Base-by-base conservation (phyloP, 345 rosid species). In the Gossypioides kirkii region DNA sequence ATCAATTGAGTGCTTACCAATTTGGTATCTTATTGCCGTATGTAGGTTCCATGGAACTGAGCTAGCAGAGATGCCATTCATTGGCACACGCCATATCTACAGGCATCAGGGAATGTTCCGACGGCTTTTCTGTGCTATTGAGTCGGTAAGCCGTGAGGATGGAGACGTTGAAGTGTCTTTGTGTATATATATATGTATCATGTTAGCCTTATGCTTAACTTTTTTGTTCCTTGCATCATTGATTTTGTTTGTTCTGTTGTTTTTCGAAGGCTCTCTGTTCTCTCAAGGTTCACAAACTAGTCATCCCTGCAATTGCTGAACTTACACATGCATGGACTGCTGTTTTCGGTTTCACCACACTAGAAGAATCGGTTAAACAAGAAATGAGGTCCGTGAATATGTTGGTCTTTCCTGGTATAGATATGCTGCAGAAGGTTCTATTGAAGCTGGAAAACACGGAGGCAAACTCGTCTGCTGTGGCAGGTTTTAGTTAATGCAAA, bases 91-190 rank as follows among this genome's bases (percentile, higher is more conserved):
- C 10, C 89, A 88, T 77, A 76, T 82, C 55, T 93, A 91, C 77
- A 85, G 97, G 84, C 90, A 86, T 60, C 96, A 91, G 82, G 94
- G 97, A 74, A 91, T 93, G 97, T 93, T 97, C 68, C 92, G 92
- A 32, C 88, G 89, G 71, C 97, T 93, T 76, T 88, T 89, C 66
- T 55, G 71, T 64, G 97, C 88, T 66, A 86, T 93, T 73, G 91
- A 93, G 79, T 82, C 80, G 20, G 97, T 91, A 88, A 76, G 90
- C 69, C 72, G 32, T 38, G 20, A 70, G 22, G 61, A 17, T 32
- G 38, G 38, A 32, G 38, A 32, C 7, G 6, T 4, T 32, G 38
- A 32, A 45, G 18, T 17, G 22, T 46, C 16, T 11, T 11, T 46
- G 50, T 46, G 45, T 4, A 0, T 46, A 10, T 11, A 11, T 10